Evolutionary conservation across 176 grass and related monocot species (phyloP).

Genomic region (Oryza brachyantha): DNA sequence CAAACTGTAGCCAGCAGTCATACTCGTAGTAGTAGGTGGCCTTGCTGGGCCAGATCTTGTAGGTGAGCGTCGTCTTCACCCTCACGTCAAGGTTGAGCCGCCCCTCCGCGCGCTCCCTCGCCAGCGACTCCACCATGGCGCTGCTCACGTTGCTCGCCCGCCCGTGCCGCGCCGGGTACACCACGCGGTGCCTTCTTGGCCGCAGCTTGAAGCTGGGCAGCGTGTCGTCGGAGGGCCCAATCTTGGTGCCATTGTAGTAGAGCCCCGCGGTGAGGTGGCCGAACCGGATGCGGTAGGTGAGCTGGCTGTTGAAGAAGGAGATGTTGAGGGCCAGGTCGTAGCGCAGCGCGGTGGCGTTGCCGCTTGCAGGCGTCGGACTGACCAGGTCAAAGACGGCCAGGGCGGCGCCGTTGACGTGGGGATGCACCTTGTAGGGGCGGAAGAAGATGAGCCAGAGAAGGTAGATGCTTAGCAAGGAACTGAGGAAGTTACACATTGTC

Average conservation of each 20-base stretch:
- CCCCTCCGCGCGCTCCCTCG: too few relatives aligned
- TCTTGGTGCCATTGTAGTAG: conserved; percentile 14
- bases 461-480: background rate
- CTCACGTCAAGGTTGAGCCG: too few relatives aligned
- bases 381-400: background rate
- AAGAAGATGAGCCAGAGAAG: conserved; percentile 1
- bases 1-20: conserved; percentile 12
- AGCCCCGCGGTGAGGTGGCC: conserved; percentile 15
- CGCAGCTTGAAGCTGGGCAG: background rate
- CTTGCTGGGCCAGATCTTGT: background rate
- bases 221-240: conserved; percentile 24
- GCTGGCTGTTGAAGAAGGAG: background rate
- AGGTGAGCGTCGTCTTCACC: too few relatives aligned
- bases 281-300: background rate
- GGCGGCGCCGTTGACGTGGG: background rate
- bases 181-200: too few relatives aligned
- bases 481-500: background rate
- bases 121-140: too few relatives aligned
- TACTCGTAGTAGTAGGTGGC: conserved; percentile 7
- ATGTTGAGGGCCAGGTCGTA: background rate
- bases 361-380: background rate
- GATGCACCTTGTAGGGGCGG: background rate
- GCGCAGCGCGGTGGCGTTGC: background rate
- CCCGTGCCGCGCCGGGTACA: too few relatives aligned
- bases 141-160: too few relatives aligned